Conservation (phyloP, 768 basidiomycete species). For the Podaxis sp. region DNA sequence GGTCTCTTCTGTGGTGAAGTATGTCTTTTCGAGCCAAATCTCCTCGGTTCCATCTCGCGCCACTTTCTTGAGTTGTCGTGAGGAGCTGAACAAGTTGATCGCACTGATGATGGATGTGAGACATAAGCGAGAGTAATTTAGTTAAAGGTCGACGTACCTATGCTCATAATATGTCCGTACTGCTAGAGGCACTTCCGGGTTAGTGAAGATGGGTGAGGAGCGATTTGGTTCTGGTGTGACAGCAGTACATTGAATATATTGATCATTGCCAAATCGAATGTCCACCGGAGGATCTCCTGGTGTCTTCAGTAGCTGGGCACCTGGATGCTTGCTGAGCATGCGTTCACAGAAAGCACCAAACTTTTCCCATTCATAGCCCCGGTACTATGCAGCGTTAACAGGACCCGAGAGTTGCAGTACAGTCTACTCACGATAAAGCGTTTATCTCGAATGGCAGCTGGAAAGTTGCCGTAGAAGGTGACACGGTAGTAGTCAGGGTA, state of each 20-base stretch:
- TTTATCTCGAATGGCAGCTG: constrained; percentile 77
- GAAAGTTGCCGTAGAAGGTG: constrained; percentile 91
- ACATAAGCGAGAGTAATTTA: not conserved
- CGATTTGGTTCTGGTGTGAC: constrained; percentile 85
- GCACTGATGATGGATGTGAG: constrained; percentile 42
- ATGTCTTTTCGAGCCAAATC: constrained; percentile 86
- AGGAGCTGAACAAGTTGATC: constrained; percentile 78
- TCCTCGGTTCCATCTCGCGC: constrained; percentile 67
- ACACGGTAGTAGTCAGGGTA: constrained; percentile 94
- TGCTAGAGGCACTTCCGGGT: constrained; percentile 75
- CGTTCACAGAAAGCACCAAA: constrained; percentile 86
- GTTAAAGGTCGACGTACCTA: constrained; percentile 40
- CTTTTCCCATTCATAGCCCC: constrained; percentile 94
- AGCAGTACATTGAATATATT: constrained; percentile 85
- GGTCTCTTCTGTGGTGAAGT: constrained; percentile 78
- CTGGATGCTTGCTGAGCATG: constrained; percentile 87
- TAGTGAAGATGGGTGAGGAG: constrained; percentile 71
- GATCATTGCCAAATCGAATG: constrained; percentile 70
- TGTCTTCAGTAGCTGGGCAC: constrained; percentile 72
- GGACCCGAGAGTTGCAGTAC: not conserved
- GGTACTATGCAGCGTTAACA: constrained; percentile 52
- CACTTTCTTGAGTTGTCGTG: constrained; percentile 60
- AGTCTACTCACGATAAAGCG: constrained; percentile 73
- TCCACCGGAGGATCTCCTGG: constrained; percentile 77
- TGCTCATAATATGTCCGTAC: constrained; percentile 87